Evolutionary conservation across 371 early-diverging fungal genomes (phyloP), one percentile per base, ranked within the genome.

Genomic region (Mucor lusitanicus): DNA sequence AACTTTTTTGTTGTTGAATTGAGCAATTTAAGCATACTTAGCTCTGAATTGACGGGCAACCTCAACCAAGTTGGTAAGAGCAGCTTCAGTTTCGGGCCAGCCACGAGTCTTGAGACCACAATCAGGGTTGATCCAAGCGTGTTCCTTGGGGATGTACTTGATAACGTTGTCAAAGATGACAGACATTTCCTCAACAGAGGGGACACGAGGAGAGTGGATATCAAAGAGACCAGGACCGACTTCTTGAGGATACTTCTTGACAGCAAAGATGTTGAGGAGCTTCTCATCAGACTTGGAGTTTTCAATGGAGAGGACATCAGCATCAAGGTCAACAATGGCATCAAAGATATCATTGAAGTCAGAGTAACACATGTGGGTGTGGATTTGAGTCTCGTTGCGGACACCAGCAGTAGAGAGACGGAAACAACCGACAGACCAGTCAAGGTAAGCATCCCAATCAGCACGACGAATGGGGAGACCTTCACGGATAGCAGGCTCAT

Each of bases 401-500:
- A 98, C 98, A 70, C 94, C 95, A 62, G 92, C 84, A 63, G 94
- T 93, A 65, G 96, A 86, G 63, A 98, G 87, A 75, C 92, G 89
- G 93, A 98, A 98, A 69, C 94, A 88, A 56, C 90, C 92, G 69
- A 96, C 96, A 66, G 98, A 94, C 98, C 98, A 98, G 67, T 91
- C 82, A 69, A 97, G 90, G 85, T 98, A 98, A 54, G 83, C 88
- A 59, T 88, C 90, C 91, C 94, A 95, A 75, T 94, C 95, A 65
- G 87, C 81, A 65, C 88, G 84, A 73, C 96, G 94, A 72, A 98
- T 90, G 17, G 98, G 97, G 35, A 98, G 86, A 73, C 98, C 98
- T 84, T 98, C 98, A 83, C 98, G 95, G 72, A 98, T 95, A 70
- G 98, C 98, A 39, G 98, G 97, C 82, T 98, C 98, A 81, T 98